Conservation (phyloP, 345 rosid genomes). For the Physaria fendleri region DNA sequence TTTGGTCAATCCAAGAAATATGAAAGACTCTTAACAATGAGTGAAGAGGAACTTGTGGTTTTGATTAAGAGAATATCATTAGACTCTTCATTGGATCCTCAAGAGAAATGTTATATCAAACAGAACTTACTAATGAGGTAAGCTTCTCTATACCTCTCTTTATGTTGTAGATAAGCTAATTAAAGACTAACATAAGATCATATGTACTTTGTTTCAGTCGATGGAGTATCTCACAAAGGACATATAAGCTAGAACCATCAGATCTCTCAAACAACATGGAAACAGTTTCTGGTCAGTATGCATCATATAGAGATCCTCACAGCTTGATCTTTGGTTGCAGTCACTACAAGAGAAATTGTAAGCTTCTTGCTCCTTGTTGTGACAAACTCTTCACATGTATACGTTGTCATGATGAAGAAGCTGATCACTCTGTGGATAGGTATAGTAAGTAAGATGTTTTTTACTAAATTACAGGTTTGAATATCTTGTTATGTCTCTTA, state of each 20-base stretch:
- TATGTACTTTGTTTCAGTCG: constrained; percentile 43
- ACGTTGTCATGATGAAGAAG: constrained; percentile 76
- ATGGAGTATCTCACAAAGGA: constrained; percentile 70
- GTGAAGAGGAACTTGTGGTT: constrained; percentile 63
- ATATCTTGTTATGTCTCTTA: neutral
- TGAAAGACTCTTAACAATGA: constrained; percentile 41
- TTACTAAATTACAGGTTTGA: no score
- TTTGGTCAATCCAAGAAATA: constrained; percentile 18
- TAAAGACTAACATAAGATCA: neutral
- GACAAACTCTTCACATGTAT: constrained; percentile 65
- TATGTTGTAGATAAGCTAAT: neutral
- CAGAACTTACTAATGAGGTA: constrained; percentile 81
- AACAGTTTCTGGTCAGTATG: constrained; percentile 46
- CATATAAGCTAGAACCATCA: constrained; percentile 11
- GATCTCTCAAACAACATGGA: constrained; percentile 36
- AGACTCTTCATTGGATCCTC: constrained; percentile 75
- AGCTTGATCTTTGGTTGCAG: constrained; percentile 59
- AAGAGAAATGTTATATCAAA: constrained; percentile 60
- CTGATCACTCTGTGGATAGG: constrained; percentile 82
- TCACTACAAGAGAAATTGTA: constrained; percentile 79
- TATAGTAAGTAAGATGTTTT: constrained; percentile 66
- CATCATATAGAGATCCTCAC: constrained; percentile 62
- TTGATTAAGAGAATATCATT: constrained; percentile 65
- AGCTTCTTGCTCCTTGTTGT: constrained; percentile 71
- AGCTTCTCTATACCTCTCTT: neutral